A percentile compares a stretch with the other conserved stretches of the same genome.
phyloP scores from a whole-genome alignment of 2,329 filamentous ascomycete species.

The Ophiostoma sp. region DNA sequence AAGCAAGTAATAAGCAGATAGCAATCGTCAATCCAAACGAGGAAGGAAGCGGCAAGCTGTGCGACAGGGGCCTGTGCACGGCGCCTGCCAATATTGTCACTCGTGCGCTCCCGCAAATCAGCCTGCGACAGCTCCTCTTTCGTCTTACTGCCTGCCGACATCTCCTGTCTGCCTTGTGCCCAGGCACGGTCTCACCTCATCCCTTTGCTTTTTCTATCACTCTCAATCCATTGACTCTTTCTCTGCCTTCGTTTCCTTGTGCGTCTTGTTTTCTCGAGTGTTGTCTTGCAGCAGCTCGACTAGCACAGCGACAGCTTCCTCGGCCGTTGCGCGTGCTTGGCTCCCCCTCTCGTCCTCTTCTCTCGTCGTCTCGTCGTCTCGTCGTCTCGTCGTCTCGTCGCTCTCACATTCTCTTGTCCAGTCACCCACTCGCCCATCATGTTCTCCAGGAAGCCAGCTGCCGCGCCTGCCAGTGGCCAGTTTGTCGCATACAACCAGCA shows the following conservation, averaged over 20 bases:
- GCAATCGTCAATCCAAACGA: neutral
- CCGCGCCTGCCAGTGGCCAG: neutral
- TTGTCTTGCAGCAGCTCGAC: neutral
- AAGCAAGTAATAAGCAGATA: neutral
- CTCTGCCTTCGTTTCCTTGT: neutral
- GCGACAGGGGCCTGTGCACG: neutral
- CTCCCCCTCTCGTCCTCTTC: neutral
- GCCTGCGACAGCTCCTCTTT: neutral
- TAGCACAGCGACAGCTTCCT: neutral
- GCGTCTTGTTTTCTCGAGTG: neutral
- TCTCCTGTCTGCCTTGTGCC: slow-evolving; percentile 3
- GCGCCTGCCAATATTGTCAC: neutral
- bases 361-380: neutral
- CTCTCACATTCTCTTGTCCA: neutral
- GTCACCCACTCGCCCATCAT: neutral
- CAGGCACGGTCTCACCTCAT: neutral
- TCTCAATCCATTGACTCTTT: neutral
- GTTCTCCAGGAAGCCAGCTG: neutral
- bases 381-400: neutral
- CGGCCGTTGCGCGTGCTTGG: neutral
- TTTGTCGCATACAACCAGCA: neutral
- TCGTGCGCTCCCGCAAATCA: no score
- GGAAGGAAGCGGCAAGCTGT: slow-evolving; percentile 1
- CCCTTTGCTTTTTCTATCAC: neutral
- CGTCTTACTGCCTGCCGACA: slow-evolving; percentile 1